These are phyloP conservation scores for Excoecaria agallocha DNA, from an alignment of 345 rosid genomes.

Conservation along the genomic window DNA sequence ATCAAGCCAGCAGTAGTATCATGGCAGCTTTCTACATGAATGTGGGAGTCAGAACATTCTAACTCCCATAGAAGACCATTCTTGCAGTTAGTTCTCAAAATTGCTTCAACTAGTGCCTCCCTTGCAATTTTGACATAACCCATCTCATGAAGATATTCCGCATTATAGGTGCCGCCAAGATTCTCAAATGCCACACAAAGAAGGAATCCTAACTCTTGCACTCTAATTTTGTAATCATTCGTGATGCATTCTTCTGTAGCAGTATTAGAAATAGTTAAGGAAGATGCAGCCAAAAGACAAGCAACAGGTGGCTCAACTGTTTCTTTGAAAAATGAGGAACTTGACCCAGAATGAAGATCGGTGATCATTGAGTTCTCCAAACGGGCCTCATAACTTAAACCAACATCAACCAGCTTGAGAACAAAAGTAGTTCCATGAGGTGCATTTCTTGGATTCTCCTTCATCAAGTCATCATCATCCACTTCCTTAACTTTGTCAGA, in stretches of 20 bases:
- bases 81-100: slow-evolving; percentile 51
- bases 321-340: slow-evolving; percentile 32
- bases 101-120: slow-evolving; percentile 65
- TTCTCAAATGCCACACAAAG: slow-evolving; percentile 51
- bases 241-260: slow-evolving; percentile 36
- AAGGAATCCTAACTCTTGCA: slow-evolving; percentile 88
- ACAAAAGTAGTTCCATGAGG: slow-evolving; percentile 50
- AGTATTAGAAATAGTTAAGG: slow-evolving; percentile 53
- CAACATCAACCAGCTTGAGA: slow-evolving; percentile 77
- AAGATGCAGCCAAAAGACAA: slow-evolving; percentile 87
- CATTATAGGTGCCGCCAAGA: slow-evolving; percentile 52
- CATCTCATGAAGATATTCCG: slow-evolving; percentile 52
- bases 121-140: slow-evolving; percentile 83
- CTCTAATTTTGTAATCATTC: slow-evolving; percentile 55
- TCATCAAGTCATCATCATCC: slow-evolving; percentile 31
- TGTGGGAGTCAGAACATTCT: slow-evolving; percentile 67
- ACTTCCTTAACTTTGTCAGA: slow-evolving; percentile 36
- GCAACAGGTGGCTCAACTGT: slow-evolving; percentile 46
- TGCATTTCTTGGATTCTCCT: slow-evolving; percentile 32
- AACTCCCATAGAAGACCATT: slow-evolving; percentile 71
- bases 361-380: slow-evolving; percentile 32
- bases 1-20: slow-evolving; percentile 81
- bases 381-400: slow-evolving; percentile 83
- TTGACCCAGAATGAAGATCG: slow-evolving; percentile 23
- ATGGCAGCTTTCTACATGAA: slow-evolving; percentile 72